Conservation (phyloP, 371 early-diverging fungal species). For the Funneliformis caledonium region DNA sequence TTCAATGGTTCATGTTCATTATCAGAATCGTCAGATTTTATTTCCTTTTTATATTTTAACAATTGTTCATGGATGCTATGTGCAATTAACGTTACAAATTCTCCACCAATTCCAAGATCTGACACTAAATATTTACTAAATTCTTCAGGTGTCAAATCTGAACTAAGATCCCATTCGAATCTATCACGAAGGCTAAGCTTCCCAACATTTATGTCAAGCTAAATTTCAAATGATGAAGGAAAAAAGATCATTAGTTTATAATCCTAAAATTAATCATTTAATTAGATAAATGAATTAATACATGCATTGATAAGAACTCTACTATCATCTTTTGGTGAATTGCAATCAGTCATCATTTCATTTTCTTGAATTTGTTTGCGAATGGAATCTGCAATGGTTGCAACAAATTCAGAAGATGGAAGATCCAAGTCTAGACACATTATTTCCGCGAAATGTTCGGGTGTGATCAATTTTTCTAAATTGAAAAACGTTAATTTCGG, state of each 20-base stretch:
- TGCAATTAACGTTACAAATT: slow-evolving; percentile 85
- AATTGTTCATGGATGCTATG: slow-evolving; percentile 91
- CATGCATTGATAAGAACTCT: slow-evolving; percentile 49
- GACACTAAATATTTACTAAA: slow-evolving; percentile 80
- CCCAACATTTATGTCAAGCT: slow-evolving; percentile 90
- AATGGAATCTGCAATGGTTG: slow-evolving; percentile 81
- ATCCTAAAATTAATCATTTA: too few relatives aligned
- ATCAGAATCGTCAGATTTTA: slow-evolving; percentile 46
- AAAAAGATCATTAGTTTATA: neutral
- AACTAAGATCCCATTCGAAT: slow-evolving; percentile 89
- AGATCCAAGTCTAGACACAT: slow-evolving; percentile 84
- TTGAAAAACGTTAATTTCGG: too few relatives aligned
- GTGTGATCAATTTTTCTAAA: slow-evolving; percentile 81
- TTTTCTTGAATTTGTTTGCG: slow-evolving; percentile 69
- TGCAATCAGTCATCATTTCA: slow-evolving; percentile 47
- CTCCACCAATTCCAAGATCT: slow-evolving; percentile 91
- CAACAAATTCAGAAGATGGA: slow-evolving; percentile 58
- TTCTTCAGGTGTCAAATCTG: slow-evolving; percentile 79
- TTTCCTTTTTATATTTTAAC: slow-evolving; percentile 68
- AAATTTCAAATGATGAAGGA: neutral
- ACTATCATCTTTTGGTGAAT: slow-evolving; percentile 45
- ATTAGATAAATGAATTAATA: neutral
- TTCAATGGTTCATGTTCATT: slow-evolving; percentile 55
- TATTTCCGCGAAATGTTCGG: slow-evolving; percentile 91
- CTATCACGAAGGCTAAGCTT: slow-evolving; percentile 84